These are phyloP conservation scores for Apiospora arundinis DNA, from an alignment of 2,329 filamentous ascomycete species.

Conservation along the genomic window DNA sequence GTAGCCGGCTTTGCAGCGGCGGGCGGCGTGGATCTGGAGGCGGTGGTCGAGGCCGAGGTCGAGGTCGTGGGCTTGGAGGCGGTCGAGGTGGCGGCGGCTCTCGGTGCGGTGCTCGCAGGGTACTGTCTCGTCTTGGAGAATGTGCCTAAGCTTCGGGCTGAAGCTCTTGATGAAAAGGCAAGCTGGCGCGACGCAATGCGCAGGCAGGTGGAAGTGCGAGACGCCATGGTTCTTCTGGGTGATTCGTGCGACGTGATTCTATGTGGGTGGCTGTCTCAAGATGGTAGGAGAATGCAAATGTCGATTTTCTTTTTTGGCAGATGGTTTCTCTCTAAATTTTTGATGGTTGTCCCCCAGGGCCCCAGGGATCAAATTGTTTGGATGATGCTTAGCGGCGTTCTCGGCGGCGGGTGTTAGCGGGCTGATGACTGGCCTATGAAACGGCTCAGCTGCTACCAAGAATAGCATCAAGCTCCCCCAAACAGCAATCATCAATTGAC, in stretches of 20 bases:
- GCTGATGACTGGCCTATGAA: not conserved
- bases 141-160: not conserved
- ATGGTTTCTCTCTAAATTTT: not conserved
- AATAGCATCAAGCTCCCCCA: not conserved
- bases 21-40: slow-evolving; percentile 12
- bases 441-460: not conserved
- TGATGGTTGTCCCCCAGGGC: not conserved
- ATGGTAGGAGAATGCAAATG: not conserved
- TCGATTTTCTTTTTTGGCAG: not conserved
- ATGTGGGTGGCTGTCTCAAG: not conserved
- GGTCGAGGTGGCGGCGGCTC: slow-evolving; percentile 15
- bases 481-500: not conserved
- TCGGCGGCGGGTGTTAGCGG: slow-evolving; percentile 3
- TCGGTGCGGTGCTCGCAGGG: slow-evolving; percentile 1
- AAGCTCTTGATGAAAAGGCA: not conserved
- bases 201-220: slow-evolving; percentile 1
- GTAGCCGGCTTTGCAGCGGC: slow-evolving; percentile 24
- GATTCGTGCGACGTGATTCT: not conserved
- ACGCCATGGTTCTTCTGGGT: not conserved
- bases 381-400: not conserved
- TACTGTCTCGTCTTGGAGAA: slow-evolving; percentile 5
- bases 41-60: slow-evolving; percentile 24
- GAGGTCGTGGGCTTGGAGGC: slow-evolving; percentile 26
- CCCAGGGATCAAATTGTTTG: not conserved
- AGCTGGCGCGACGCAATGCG: slow-evolving; percentile 20